Evolutionary conservation across 768 basidiomycete species (phyloP).

Genomic region (Collybia sordida): DNA sequence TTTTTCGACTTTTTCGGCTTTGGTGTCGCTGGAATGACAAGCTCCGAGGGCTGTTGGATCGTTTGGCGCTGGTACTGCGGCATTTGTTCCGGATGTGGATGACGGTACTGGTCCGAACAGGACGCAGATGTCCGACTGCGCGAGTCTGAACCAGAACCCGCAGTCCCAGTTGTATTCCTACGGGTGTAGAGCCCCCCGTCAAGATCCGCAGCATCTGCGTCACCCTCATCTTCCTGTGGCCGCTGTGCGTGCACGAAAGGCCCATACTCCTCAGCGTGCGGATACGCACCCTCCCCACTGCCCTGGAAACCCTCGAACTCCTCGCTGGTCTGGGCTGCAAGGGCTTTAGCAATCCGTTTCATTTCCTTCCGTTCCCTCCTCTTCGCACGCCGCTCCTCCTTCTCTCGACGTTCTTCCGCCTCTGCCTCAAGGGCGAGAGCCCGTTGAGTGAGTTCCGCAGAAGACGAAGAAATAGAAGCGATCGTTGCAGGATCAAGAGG

Average conservation of each 20-base stretch:
- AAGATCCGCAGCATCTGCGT: background rate
- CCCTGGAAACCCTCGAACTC: conserved; percentile 72
- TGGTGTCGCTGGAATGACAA: background rate
- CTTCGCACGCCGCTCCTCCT: conserved; percentile 49
- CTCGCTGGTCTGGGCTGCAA: conserved; percentile 31
- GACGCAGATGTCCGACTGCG: background rate
- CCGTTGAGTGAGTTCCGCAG: conserved; percentile 29
- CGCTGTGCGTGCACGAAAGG: background rate
- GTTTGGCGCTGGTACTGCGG: background rate
- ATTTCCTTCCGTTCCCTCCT: conserved; percentile 17
- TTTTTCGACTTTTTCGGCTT: background rate
- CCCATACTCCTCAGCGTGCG: conserved; percentile 7
- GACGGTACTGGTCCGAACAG: background rate
- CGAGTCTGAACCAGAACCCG: background rate
- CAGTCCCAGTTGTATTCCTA: background rate
- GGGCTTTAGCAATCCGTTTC: conserved; percentile 34
- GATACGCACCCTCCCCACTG: conserved; percentile 14
- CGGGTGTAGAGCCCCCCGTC: background rate
- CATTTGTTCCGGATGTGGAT: background rate
- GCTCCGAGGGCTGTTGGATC: background rate
- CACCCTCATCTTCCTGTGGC: background rate
- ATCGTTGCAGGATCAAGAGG: conserved; percentile 60
- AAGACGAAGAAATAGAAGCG: conserved; percentile 44
- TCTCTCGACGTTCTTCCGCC: conserved; percentile 39
- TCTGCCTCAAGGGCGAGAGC: conserved; percentile 36